Conservation (phyloP, 345 rosid species). For the Populus davidiana region DNA sequence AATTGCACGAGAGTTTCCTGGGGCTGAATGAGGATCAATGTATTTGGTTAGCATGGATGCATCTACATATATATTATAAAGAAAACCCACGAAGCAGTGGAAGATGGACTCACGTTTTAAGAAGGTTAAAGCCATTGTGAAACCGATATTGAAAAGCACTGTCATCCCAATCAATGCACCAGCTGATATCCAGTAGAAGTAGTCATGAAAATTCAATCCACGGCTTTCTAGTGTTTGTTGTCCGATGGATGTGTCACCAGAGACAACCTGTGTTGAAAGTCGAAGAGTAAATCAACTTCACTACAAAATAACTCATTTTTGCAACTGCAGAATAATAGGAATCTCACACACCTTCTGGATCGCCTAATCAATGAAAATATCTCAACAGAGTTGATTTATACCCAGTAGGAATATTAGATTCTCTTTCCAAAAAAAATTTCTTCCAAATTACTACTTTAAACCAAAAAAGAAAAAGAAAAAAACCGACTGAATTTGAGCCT, state of each 20-base stretch:
- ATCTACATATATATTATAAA: too few relatives aligned
- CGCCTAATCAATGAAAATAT: too few relatives aligned
- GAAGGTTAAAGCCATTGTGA: constrained; percentile 62
- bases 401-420: not conserved
- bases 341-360: not conserved
- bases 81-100: not conserved
- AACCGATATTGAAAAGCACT: constrained; percentile 57
- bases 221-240: constrained; percentile 48
- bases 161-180: constrained; percentile 57
- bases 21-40: constrained; percentile 46
- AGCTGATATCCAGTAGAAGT: constrained; percentile 60
- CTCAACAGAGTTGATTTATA: too few relatives aligned
- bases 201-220: constrained; percentile 52
- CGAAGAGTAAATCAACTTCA: not conserved
- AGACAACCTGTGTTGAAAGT: constrained; percentile 26
- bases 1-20: constrained; percentile 61
- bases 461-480: too few relatives aligned
- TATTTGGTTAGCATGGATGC: not conserved
- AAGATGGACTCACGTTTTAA: constrained; percentile 50
- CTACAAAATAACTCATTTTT: not conserved
- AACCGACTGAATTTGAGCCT: too few relatives aligned
- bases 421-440: not conserved
- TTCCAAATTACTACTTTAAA: too few relatives aligned
- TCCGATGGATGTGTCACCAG: constrained; percentile 51
- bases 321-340: not conserved